Evolutionary conservation across 2,329 filamentous ascomycete genomes (phyloP).

Genomic region (Aspergillus pseudonomiae): DNA sequence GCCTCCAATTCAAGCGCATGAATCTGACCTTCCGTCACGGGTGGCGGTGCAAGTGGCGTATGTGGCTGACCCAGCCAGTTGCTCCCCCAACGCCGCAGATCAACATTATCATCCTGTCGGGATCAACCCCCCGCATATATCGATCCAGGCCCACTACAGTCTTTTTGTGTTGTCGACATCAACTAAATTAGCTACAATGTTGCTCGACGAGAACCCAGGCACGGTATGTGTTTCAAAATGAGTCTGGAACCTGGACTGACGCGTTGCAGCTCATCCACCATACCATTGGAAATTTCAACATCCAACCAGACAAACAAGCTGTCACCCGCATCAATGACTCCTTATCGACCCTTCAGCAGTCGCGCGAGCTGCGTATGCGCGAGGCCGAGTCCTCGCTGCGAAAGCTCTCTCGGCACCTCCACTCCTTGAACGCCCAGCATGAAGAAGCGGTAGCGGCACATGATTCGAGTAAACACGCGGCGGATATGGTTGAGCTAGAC

Average conservation of each 20-base stretch:
- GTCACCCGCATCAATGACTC: constrained; percentile 83
- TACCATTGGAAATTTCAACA: constrained; percentile 95
- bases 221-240: constrained; percentile 59
- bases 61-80: constrained; percentile 31
- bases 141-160: not conserved
- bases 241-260: constrained; percentile 7
- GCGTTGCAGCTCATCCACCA: constrained; percentile 76
- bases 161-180: not conserved
- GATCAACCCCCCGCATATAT: not conserved
- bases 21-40: not conserved
- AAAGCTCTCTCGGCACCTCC: constrained; percentile 74
- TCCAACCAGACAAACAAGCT: constrained; percentile 80
- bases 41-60: constrained; percentile 35
- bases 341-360: constrained; percentile 78
- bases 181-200: constrained; percentile 62
- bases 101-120: not conserved
- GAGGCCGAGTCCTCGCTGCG: constrained; percentile 70
- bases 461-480: constrained; percentile 77
- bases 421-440: constrained; percentile 74
- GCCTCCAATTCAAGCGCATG: constrained; percentile 1
- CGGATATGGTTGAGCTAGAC: constrained; percentile 82
- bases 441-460: constrained; percentile 74
- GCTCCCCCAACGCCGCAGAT: constrained; percentile 38
- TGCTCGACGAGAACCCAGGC: constrained; percentile 91
- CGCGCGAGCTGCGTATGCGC: constrained; percentile 75